phyloP scores from a whole-genome alignment of 2,329 filamentous ascomycete species.

The Chrysoporthe deuterocubensis region DNA sequence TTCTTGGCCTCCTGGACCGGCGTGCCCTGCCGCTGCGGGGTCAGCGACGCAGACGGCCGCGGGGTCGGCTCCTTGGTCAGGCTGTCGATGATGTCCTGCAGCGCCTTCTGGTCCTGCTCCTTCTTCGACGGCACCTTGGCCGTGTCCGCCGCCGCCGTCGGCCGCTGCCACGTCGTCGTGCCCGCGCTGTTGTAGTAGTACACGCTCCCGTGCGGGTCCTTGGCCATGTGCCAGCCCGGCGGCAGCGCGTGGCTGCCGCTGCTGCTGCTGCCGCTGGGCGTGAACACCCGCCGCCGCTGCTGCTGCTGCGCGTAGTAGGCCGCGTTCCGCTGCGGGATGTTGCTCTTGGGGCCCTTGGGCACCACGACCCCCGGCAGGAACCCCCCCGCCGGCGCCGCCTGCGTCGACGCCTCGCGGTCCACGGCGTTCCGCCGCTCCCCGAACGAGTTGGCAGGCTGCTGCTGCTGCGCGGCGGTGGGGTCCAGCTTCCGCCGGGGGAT shows the following conservation, averaged over 20 bases:
- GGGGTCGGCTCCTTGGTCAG: slow-evolving; percentile 73
- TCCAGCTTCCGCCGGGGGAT: slow-evolving; percentile 90
- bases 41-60: slow-evolving; percentile 60
- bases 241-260: slow-evolving; percentile 63
- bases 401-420: slow-evolving; percentile 43
- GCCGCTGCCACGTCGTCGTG: slow-evolving; percentile 79
- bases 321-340: slow-evolving; percentile 56
- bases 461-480: slow-evolving; percentile 53
- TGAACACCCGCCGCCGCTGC: slow-evolving; percentile 57
- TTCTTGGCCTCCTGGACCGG: slow-evolving; percentile 62
- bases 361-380: slow-evolving; percentile 49
- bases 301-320: slow-evolving; percentile 49
- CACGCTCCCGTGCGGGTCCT: slow-evolving; percentile 69
- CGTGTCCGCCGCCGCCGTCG: slow-evolving; percentile 70
- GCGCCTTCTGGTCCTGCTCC: slow-evolving; percentile 67
- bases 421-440: slow-evolving; percentile 70
- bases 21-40: slow-evolving; percentile 64
- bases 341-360: slow-evolving; percentile 65
- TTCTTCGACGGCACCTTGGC: slow-evolving; percentile 68
- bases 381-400: slow-evolving; percentile 20
- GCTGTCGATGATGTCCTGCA: slow-evolving; percentile 85
- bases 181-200: slow-evolving; percentile 88
- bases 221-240: slow-evolving; percentile 82
- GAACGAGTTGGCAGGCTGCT: slow-evolving; percentile 56
- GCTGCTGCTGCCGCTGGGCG: slow-evolving; percentile 33